A percentile compares a stretch with the other conserved stretches of the same genome.
Evolutionary conservation across 352 stramenopile species (phyloP).

Genomic region (Globisporangium ultimum): DNA sequence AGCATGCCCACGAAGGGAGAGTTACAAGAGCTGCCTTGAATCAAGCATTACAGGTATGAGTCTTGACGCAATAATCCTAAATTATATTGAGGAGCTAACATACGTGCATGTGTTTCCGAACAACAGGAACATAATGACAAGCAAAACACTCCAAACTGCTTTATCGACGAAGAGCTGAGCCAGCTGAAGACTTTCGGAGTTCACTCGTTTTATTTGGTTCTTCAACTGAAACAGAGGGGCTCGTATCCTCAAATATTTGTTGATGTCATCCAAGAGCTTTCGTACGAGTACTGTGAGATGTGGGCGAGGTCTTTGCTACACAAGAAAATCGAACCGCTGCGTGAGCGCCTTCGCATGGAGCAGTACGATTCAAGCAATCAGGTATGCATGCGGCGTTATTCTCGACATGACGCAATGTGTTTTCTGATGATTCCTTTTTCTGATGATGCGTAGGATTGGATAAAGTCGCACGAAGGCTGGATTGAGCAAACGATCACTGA

Average conservation of each 20-base stretch:
- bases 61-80: no score
- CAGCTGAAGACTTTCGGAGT: conserved; percentile 37
- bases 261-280: conserved; percentile 45
- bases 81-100: no score
- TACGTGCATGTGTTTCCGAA: background rate
- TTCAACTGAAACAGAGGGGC: conserved; percentile 34
- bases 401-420: background rate
- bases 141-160: conserved; percentile 18
- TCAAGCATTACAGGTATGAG: conserved; percentile 32
- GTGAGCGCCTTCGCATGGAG: conserved; percentile 56
- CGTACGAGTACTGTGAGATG: conserved; percentile 60
- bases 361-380: conserved; percentile 75
- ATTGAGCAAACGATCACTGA: conserved; percentile 59
- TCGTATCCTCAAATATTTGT: conserved; percentile 53
- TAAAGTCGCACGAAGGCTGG: conserved; percentile 70
- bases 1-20: conserved; percentile 21
- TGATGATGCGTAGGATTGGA: conserved; percentile 56
- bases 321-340: conserved; percentile 65
- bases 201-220: conserved; percentile 54
- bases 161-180: conserved; percentile 65
- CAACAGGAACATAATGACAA: conserved; percentile 16
- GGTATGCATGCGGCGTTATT: conserved; percentile 24
- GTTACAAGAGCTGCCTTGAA: conserved; percentile 21
- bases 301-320: conserved; percentile 56
- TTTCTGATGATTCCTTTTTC: background rate